Conservation (phyloP, 495 filamentous ascomycete genomes). For the Lophiostoma macrostomum region DNA sequence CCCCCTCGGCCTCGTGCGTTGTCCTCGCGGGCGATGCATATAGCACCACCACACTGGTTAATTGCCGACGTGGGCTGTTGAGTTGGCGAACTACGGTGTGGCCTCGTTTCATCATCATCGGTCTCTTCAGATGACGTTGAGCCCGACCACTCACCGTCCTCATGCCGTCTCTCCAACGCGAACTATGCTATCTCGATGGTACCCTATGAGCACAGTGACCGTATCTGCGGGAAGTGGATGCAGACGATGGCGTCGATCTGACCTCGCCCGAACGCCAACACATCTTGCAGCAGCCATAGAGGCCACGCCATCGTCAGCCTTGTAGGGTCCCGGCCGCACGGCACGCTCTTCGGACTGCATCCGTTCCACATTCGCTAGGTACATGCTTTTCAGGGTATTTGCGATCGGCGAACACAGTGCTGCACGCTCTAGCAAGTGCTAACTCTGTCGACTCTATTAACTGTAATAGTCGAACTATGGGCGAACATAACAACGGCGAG, state of each 20-base stretch:
- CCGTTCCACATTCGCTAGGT: neutral
- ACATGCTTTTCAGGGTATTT: neutral
- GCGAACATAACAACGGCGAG: too few relatives aligned
- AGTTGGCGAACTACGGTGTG: conserved; percentile 5
- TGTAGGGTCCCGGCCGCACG: conserved; percentile 19
- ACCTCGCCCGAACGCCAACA: conserved; percentile 30
- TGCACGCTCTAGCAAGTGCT: too few relatives aligned
- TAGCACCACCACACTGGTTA: conserved; percentile 6
- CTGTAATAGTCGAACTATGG: too few relatives aligned
- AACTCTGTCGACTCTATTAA: too few relatives aligned
- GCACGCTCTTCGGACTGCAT: neutral
- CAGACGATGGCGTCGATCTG: conserved; percentile 15
- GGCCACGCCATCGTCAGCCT: conserved; percentile 33
- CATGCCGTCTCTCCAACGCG: neutral
- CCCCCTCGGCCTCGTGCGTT: conserved; percentile 17
- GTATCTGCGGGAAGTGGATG: conserved; percentile 19
- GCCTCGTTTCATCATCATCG: conserved; percentile 20
- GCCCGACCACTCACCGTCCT: conserved; percentile 24
- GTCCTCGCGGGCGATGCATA: conserved; percentile 6
- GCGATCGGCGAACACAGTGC: too few relatives aligned
- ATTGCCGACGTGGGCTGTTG: conserved; percentile 19
- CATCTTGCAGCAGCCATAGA: conserved; percentile 35
- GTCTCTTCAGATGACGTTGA: conserved; percentile 14
- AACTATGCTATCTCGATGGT: conserved; percentile 12
- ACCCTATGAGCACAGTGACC: conserved; percentile 33